Base-by-base conservation (phyloP, 768 basidiomycete species). In the Auricularia heimuer region DNA sequence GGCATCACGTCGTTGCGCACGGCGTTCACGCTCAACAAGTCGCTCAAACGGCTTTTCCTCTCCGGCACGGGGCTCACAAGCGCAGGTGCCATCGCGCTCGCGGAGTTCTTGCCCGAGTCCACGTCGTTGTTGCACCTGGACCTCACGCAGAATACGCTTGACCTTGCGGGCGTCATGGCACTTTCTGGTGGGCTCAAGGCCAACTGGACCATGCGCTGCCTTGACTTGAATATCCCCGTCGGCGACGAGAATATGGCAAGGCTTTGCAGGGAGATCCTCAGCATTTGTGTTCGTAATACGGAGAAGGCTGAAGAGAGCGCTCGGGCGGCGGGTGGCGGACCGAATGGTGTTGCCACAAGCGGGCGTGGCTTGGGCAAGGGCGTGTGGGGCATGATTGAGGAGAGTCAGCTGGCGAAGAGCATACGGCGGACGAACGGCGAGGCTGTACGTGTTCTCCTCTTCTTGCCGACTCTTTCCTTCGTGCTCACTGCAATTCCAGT, bases 71-170 rank as follows among this genome's bases (percentile, higher is more conserved):
- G 80, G 3, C 82, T 98, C 71, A 83, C 84, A 0, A 89, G 91
- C 0, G 79, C 87, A 0, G 94, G 94, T 1, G 95, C 96, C 0
- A 98, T 98, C 67, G 89, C 93, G 0, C 83, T 98, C 1, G 97
- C 96, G 2, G 96, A 98, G 74, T 98, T 97, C 78, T 83, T 98
- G 0, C 94, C 95, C 0, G 95, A 98, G 73, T 88, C 91, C 0
- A 83, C 81, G 18, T 89, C 89, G 0, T 80, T 99, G 3, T 80
- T 98, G 0, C 95, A 98, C 74, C 85, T 99, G 63, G 97, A 98
- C 75, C 77, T 97, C 35, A 97, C 94, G 0, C 77, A 82, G 69
- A 96, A 96, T 73, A 75, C 80, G 4, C 77, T 98, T 37, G 94
- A 94, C 71, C 80, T 94, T 42, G 94, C 95, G 0, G 95, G 92